Evolutionary conservation across 257 asterid species (phyloP).

Genomic region (Pogostemon cablin): DNA sequence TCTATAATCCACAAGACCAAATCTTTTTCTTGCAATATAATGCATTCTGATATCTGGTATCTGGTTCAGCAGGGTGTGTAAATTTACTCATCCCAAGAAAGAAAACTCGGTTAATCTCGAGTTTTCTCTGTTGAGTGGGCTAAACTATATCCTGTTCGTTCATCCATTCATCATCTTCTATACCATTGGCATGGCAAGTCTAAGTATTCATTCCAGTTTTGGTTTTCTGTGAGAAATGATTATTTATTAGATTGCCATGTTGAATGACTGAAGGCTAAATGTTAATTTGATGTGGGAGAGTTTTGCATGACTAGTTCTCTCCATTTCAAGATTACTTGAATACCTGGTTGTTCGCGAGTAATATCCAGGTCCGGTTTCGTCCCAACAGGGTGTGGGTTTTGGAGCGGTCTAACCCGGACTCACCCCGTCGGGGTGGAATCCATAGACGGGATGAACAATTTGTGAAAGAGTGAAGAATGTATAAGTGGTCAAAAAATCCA

Average conservation of each 20-base stretch:
- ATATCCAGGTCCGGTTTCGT: too few species aligned
- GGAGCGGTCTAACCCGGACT: too few species aligned
- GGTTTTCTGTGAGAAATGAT: not conserved
- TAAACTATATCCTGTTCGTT: not conserved
- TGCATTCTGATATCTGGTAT: constrained; percentile 22
- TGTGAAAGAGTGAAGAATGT: too few species aligned
- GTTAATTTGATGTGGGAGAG: too few species aligned
- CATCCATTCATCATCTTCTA: not conserved
- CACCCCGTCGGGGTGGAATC: too few species aligned
- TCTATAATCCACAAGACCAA: constrained; percentile 35
- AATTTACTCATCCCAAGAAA: not conserved
- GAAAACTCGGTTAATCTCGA: not conserved
- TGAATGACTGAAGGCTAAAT: too few species aligned
- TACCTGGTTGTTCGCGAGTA: too few species aligned
- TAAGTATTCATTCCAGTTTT: not conserved
- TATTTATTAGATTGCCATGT: not conserved
- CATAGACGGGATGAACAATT: too few species aligned
- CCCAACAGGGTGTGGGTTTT: too few species aligned
- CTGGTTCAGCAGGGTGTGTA: not conserved
- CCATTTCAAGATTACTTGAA: too few species aligned
- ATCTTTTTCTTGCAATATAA: constrained; percentile 14
- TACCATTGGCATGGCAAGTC: not conserved
- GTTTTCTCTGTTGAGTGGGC: not conserved
- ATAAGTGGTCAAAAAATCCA: too few species aligned
- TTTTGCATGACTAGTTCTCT: too few species aligned